Evolutionary conservation across 306 rosid genomes (phyloP).

Genomic region (Neltuma alba): DNA sequence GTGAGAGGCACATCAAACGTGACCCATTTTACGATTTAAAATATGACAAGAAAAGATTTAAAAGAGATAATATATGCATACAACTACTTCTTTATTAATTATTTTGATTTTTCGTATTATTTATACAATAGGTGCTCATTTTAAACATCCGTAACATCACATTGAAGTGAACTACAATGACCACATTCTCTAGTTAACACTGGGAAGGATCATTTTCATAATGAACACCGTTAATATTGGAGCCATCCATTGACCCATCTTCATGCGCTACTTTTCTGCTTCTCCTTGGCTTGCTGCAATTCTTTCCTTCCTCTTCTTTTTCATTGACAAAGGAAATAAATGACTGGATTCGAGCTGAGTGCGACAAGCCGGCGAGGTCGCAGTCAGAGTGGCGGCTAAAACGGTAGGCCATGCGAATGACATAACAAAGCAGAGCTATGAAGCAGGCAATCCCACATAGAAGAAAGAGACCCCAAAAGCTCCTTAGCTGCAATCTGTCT

Average conservation of each 20-base stretch:
- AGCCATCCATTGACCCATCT: slow-evolving; percentile 23
- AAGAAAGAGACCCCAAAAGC: slow-evolving; percentile 74
- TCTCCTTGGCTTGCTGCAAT: slow-evolving; percentile 36
- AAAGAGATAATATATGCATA: too few relatives aligned
- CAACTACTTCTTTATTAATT: neutral
- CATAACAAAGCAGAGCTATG: slow-evolving; percentile 56
- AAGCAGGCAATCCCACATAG: slow-evolving; percentile 65
- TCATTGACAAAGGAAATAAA: slow-evolving; percentile 69
- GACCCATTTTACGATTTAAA: neutral
- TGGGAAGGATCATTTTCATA: slow-evolving; percentile 17
- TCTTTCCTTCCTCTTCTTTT: slow-evolving; percentile 49
- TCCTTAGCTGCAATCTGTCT: slow-evolving; percentile 58
- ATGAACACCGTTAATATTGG: neutral
- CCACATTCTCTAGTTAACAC: neutral
- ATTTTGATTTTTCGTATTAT: neutral
- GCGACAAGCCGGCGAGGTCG: slow-evolving; percentile 21
- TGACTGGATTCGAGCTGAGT: slow-evolving; percentile 49
- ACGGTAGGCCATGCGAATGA: slow-evolving; percentile 48
- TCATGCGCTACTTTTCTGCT: slow-evolving; percentile 39
- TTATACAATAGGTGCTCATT: neutral
- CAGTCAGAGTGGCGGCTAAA: slow-evolving; percentile 41
- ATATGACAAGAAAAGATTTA: too few relatives aligned
- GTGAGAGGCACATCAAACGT: too few relatives aligned
- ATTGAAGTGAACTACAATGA: neutral
- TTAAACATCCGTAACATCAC: neutral